These are phyloP conservation scores for Colletotrichum godetiae DNA, from an alignment of 2,329 filamentous ascomycete genomes.

Conservation along the genomic window DNA sequence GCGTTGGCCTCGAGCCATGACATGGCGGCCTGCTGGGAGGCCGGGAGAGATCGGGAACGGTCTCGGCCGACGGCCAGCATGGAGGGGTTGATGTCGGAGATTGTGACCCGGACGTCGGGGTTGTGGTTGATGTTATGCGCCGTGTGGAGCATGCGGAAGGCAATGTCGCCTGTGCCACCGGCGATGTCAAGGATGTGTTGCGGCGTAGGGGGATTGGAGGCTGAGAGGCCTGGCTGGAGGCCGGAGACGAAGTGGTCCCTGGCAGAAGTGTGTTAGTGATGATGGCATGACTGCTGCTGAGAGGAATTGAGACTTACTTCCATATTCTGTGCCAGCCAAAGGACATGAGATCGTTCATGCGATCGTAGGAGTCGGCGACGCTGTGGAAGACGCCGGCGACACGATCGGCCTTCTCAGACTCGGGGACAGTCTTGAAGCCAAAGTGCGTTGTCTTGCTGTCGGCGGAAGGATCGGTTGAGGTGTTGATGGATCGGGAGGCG, in stretches of 20 bases:
- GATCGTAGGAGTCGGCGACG: slow-evolving; percentile 93
- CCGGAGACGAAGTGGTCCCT: slow-evolving; percentile 92
- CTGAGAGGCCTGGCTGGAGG: slow-evolving; percentile 81
- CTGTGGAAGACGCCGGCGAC: slow-evolving; percentile 94
- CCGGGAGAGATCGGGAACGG: slow-evolving; percentile 71
- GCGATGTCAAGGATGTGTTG: slow-evolving; percentile 93
- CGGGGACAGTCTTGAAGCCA: slow-evolving; percentile 86
- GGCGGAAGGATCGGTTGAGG: slow-evolving; percentile 39
- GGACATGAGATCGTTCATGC: slow-evolving; percentile 99
- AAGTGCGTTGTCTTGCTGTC: slow-evolving; percentile 80
- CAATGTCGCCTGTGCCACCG: slow-evolving; percentile 96
- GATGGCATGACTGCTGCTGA: background rate
- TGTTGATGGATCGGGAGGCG: slow-evolving; percentile 41
- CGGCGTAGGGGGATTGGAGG: slow-evolving; percentile 55
- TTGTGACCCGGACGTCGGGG: slow-evolving; percentile 83
- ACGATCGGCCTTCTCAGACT: slow-evolving; percentile 77
- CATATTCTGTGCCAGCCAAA: slow-evolving; percentile 95
- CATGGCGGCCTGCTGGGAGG: slow-evolving; percentile 67
- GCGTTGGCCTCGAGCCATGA: slow-evolving; percentile 92
- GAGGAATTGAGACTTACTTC: slow-evolving; percentile 67
- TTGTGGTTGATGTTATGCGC: slow-evolving; percentile 79
- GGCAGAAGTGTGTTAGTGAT: slow-evolving; percentile 25
- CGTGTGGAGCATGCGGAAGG: slow-evolving; percentile 94
- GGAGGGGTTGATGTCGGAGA: slow-evolving; percentile 94
- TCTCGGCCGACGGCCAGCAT: slow-evolving; percentile 93